Evolutionary conservation across 257 asterid genomes (phyloP), one percentile per base, ranked within the genome.

Genomic region (Euphrasia confusa): DNA sequence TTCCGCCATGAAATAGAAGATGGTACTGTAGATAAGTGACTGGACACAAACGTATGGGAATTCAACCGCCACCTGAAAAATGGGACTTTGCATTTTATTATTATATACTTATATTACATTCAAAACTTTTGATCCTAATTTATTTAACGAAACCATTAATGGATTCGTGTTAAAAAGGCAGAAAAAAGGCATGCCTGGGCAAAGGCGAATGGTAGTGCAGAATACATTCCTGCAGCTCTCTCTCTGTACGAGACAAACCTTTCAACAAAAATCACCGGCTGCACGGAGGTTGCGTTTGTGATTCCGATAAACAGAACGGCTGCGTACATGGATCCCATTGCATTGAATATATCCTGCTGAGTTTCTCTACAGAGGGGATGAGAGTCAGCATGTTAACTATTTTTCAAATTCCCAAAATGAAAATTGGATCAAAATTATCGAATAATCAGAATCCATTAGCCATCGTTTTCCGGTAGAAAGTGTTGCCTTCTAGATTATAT

Each of bases 261-360:
- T 62, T 91, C 98, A 3, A 86, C 74, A 18, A 77, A 88, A 50
- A 91, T 84, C 37, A 88, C 95, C 0, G 98, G 95, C 67, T 88
- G 95, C 39, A 86, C 93, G 12, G 98, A 78, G 0, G 95, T 73
- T 5, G 93, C 85, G 30, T 91, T 91, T 35, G 94, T 85, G 74
- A 91, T 80, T 17, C 98, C 98, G 1, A 91, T 74, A 61, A 88
- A 91, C 33, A 91, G 63, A 54, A 89, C 94, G 4, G 98, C 96
- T 18, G 95, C 89, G 52, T 91, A 91, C 97, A 91, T 86, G 64
- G 98, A 91, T 7, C 98, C 98, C 98, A 91, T 91, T 15, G 98
- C 94, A 40, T 91, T 91, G 66, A 79, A 81, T 59, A 91, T 79
- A 64, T 91, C 98, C 80, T 91, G 98, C 68, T 79, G 79, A 1